Percentiles rank a stretch among this genome's conserved stretches.
These are phyloP conservation scores for Quercus alba DNA, from an alignment of 306 rosid species.

Conservation along the genomic window DNA sequence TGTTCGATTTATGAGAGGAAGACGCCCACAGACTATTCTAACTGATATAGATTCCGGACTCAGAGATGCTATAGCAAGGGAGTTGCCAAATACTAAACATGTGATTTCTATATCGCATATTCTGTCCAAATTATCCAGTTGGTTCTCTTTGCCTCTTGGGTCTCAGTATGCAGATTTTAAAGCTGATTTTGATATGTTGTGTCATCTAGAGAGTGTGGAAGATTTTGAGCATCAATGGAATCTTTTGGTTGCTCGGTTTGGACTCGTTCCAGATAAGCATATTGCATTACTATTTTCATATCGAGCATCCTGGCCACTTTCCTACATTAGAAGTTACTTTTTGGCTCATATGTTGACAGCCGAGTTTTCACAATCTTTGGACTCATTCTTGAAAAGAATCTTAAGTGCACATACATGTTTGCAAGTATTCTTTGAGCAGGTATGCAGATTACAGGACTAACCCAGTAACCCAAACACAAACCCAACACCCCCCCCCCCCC, in stretches of 20 bases:
- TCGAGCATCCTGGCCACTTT: constrained; percentile 48
- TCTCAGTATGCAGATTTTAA: constrained; percentile 45
- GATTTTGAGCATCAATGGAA: constrained; percentile 65
- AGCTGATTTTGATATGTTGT: constrained; percentile 55
- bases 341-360: constrained; percentile 52
- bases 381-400: constrained; percentile 43
- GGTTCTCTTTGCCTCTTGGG: constrained; percentile 57
- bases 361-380: constrained; percentile 50
- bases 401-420: constrained; percentile 40
- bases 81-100: constrained; percentile 55
- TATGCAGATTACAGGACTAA: constrained; percentile 1
- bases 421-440: constrained; percentile 62
- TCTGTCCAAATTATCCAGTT: constrained; percentile 56
- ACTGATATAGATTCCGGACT: constrained; percentile 61
- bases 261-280: constrained; percentile 57
- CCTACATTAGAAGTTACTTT: constrained; percentile 43
- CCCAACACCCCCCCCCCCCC: background rate
- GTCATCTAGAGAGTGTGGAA: constrained; percentile 53
- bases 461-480: background rate
- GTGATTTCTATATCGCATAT: constrained; percentile 51
- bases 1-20: constrained; percentile 62
- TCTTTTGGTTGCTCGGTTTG: constrained; percentile 49
- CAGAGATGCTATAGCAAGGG: constrained; percentile 51
- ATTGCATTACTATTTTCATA: constrained; percentile 40
- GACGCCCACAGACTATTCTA: constrained; percentile 54